Base-by-base conservation (phyloP, 164 flowering plant species). In the Umbilicus rupestris region DNA sequence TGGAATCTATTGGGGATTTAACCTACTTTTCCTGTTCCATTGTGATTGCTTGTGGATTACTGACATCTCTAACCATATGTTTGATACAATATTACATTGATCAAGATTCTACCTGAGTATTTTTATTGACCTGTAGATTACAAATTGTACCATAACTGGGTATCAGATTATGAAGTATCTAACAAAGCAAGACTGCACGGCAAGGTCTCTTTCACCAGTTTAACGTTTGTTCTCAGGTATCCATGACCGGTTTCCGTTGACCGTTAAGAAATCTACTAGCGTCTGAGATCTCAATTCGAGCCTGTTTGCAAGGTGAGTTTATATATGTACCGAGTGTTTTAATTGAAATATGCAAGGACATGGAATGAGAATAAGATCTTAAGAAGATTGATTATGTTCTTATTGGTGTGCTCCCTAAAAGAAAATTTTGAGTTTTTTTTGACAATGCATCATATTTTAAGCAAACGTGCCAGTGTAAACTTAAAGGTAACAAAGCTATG, bases 351-450 rank as follows among this genome's bases (percentile, higher is more conserved):
- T 7, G 1, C 45, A 19, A 47, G 5, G 3, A 47, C 19, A 6
- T 19, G 19, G 22, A 52, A 52, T 52, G 29, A 24, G 58, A 52
- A 52, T 24, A 12, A 66, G 22, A 73, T 75, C 52, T 72, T 67
- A 55, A 71, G 50, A 66, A 72, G 73, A 74, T 76, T 26, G 73
- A 74, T 76, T 26, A 66, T 73, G 68, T 77, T 75, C 81, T 70
- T 68, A 76, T 76, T 76, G 77, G 55, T 67, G 46, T 71, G 66
- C 68, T 65, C 49, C 68, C 33, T 19, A n/a, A 69, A 69, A 71
- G 64, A 50, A 52, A 8, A 12, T 24, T 1, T 35, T 41, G 44
- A 41, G 44, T 41, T 4, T 14, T 39, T 39, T 3, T 62, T 62
- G 63, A 17, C 68, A 63, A 52, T 41, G 17, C 19, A 24, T 24